Evolutionary conservation across 202 grass and related monocot genomes (phyloP), one percentile per base, ranked within the genome.

Genomic region (Setaria italica): DNA sequence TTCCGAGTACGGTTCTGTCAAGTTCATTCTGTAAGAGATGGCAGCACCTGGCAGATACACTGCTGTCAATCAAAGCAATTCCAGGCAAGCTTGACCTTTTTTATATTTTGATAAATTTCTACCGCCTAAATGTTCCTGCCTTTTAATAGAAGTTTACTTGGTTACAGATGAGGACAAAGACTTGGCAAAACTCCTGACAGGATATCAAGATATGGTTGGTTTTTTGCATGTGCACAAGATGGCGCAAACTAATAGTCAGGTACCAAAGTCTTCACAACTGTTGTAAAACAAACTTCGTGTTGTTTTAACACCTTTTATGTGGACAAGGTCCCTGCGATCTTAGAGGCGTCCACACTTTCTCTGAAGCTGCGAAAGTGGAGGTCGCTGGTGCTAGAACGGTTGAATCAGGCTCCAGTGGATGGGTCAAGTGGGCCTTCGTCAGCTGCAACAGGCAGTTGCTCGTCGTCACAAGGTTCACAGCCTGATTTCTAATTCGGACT

Each of bases 161-260:
- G 72, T 70, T 73, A 85, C 82, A 99, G 96, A 99, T 88, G 96
- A 99, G 87, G 88, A 99, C 83, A 99, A 95, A 85, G 86, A 96
- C 73, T 85, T 94, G 82, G 90, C 86, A n/a, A 94, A 96, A 69
- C 88, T 99, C 49, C 90, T 96, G 25, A 96, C 93, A 1, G 90
- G 93, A 68, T 99, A 96, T 79, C 90, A 96, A 86, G 93, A 99
- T 77, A 96, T 99, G 96, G 68, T 99, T 85, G 95, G 93, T 65
- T 88, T 95, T 91, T 86, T 95, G 62, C 91, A 95, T 74, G 93
- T 99, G 35, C 93, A 99, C 64, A 99, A 99, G 85, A 86, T 99
- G 47, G 90, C 96, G 46, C 91, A 92, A 66, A 89, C 80, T 73
- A 92, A 94, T 76, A 94, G 89, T 35, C 96, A 99, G 91, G 96